Evolutionary conservation across 78 protist genomes (phyloP).

Genomic region (Dictyostelium discoideum): DNA sequence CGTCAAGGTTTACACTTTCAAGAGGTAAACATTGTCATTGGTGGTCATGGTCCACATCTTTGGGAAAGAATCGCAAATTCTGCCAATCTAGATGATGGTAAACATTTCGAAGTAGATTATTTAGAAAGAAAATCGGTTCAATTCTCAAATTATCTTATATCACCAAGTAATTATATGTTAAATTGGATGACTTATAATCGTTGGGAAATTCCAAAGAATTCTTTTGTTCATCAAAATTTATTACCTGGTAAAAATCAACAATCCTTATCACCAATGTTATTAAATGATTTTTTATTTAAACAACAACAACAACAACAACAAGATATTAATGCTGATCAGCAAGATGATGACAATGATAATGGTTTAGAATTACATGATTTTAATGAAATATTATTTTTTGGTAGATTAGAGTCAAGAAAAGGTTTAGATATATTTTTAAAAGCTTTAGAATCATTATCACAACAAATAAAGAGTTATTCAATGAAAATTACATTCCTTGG

Average conservation of each 20-base stretch:
- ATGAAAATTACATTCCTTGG: conserved; percentile 42
- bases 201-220: conserved; percentile 41
- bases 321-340: no score
- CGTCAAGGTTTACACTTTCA: conserved; percentile 23
- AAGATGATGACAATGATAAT: background rate
- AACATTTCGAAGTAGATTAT: conserved; percentile 69
- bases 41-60: conserved; percentile 76
- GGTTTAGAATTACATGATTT: background rate
- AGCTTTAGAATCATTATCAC: conserved; percentile 1
- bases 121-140: conserved; percentile 56
- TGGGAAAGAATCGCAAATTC: conserved; percentile 74
- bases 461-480: background rate
- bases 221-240: conserved; percentile 66
- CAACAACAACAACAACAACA: background rate
- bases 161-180: conserved; percentile 64
- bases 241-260: conserved; percentile 56
- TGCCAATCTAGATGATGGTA: conserved; percentile 71
- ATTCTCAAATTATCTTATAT: conserved; percentile 38
- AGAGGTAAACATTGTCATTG: conserved; percentile 22
- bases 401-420: conserved; percentile 58
- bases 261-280: background rate
- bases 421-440: conserved; percentile 65
- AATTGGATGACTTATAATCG: conserved; percentile 58
- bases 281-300: background rate
- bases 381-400: conserved; percentile 57